Conservation (phyloP, 2,329 filamentous ascomycete genomes). For the Reticulascus tulasneorum region DNA sequence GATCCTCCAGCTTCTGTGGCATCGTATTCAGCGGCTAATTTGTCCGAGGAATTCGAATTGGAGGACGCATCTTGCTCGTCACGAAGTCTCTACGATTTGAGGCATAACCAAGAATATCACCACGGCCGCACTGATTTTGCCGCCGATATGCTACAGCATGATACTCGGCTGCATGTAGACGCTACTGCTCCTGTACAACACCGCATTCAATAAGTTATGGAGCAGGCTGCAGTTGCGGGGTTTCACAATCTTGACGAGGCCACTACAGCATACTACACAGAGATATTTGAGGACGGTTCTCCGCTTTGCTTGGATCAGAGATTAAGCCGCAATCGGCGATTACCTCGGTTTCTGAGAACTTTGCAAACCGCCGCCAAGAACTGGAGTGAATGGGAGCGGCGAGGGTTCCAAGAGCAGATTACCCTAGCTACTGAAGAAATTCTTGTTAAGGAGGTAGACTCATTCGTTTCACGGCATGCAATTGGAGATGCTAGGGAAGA, state of each 20-base stretch:
- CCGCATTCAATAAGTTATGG: not conserved
- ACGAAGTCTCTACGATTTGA: not conserved
- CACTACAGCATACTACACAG: not conserved
- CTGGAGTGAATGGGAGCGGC: constrained; percentile 1
- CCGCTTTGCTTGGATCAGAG: not conserved
- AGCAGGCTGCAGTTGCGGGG: not conserved
- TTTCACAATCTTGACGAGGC: not conserved
- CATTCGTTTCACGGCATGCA: not conserved
- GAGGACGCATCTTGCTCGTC: not conserved
- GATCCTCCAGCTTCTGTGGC: not conserved
- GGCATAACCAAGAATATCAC: not conserved
- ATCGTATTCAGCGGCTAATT: not conserved
- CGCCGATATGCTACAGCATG: not conserved
- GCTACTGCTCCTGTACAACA: not conserved
- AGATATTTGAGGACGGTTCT: not conserved
- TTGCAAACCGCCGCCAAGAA: not conserved
- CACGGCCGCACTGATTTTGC: not conserved
- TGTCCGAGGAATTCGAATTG: not conserved
- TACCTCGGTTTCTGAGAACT: not conserved
- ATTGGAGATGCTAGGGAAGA: not conserved
- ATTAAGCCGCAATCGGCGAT: not conserved
- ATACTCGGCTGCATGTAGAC: not conserved
- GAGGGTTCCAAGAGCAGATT: constrained; percentile 1
- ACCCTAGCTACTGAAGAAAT: not conserved
- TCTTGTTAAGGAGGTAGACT: not conserved